Conservation (phyloP, 257 asterid species). For the Marsdenia floribunda region DNA sequence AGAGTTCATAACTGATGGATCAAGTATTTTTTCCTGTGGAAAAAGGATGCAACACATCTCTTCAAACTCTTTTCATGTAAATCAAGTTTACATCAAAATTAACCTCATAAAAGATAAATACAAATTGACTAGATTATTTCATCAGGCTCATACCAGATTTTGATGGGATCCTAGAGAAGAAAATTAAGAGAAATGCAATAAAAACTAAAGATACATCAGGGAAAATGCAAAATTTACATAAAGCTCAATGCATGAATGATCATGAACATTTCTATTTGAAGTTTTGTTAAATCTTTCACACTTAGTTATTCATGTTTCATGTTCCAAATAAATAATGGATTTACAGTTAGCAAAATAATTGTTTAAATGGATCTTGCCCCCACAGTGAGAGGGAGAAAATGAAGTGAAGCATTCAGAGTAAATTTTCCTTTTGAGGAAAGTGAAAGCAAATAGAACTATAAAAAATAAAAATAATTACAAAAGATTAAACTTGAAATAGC, state of each 20-base stretch:
- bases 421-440: background rate
- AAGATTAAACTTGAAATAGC: background rate
- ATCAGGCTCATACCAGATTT: background rate
- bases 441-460: background rate
- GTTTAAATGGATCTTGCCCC: background rate
- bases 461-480: background rate
- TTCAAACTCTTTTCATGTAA: slow-evolving; percentile 18
- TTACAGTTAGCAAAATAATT: background rate
- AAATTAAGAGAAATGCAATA: background rate
- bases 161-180: background rate
- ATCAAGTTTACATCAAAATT: slow-evolving; percentile 7
- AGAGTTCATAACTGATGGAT: slow-evolving; percentile 46
- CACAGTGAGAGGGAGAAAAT: background rate
- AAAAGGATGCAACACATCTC: slow-evolving; percentile 21
- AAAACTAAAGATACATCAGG: background rate
- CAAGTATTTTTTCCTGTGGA: slow-evolving; percentile 56
- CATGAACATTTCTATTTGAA: background rate
- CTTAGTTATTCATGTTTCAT: background rate
- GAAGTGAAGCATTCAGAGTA: background rate
- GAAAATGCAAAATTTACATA: background rate
- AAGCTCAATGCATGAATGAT: background rate
- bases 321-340: background rate
- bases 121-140: too few relatives aligned
- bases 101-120: slow-evolving; percentile 10
- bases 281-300: background rate